These are phyloP conservation scores for Periglandula ipomoeae DNA, from an alignment of 2,329 filamentous ascomycete species.

Conservation along the genomic window DNA sequence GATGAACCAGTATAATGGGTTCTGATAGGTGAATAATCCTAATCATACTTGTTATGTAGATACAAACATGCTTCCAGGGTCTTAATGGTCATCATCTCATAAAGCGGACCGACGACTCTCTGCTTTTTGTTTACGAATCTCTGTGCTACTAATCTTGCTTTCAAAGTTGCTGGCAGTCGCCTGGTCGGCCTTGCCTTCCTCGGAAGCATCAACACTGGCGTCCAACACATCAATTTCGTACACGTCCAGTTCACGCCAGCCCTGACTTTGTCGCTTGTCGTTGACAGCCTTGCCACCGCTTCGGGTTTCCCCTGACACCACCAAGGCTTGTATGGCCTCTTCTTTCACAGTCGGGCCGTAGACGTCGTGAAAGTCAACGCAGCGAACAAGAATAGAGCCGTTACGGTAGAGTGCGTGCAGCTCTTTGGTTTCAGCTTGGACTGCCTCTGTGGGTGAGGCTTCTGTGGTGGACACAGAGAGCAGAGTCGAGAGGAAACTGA, in stretches of 20 bases:
- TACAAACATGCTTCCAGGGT: not conserved
- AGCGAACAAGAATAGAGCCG: constrained; percentile 57
- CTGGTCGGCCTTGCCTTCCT: constrained; percentile 26
- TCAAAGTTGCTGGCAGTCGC: constrained; percentile 51
- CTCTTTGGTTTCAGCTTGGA: constrained; percentile 14
- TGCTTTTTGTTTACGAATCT: constrained; percentile 49
- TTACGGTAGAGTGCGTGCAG: constrained; percentile 45
- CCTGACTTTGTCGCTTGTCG: constrained; percentile 63
- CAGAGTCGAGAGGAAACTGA: constrained; percentile 64
- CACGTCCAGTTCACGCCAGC: constrained; percentile 66
- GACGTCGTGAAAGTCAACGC: constrained; percentile 76
- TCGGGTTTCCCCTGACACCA: constrained; percentile 82
- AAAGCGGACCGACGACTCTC: constrained; percentile 1
- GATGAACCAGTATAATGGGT: too few species aligned
- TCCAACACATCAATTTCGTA: constrained; percentile 89
- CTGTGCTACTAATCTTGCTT: constrained; percentile 85
- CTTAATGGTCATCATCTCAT: not conserved
- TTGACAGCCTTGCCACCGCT: constrained; percentile 81
- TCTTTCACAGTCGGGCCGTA: constrained; percentile 88
- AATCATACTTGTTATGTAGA: too few species aligned
- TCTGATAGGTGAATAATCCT: too few species aligned
- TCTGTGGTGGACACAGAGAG: constrained; percentile 29
- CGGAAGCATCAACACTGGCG: constrained; percentile 35
- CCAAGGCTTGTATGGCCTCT: constrained; percentile 65
- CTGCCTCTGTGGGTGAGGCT: constrained; percentile 6